phyloP scores from a whole-genome alignment of 306 rosid species.

The Fragaria iinumae region DNA sequence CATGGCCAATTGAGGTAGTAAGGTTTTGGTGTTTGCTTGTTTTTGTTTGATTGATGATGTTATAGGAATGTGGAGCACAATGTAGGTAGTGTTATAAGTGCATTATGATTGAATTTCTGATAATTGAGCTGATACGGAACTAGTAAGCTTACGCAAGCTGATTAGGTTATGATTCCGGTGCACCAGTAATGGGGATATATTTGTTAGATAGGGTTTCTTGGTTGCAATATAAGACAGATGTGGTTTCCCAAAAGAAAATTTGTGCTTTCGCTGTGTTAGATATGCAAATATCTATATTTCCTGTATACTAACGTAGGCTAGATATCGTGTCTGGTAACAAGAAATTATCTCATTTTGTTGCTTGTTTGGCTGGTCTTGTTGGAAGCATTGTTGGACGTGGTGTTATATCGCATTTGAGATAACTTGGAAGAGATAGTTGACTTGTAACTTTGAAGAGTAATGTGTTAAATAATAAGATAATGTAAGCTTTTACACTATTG shows the following conservation, averaged over 20 bases:
- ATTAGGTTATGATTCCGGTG: background rate
- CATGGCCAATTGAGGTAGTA: background rate
- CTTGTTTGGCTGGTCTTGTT: background rate
- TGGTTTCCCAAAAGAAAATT: background rate
- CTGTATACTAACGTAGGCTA: background rate
- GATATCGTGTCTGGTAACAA: background rate
- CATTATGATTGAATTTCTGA: background rate
- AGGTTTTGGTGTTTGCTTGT: background rate
- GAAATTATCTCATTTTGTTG: background rate
- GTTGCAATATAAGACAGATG: background rate
- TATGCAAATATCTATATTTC: background rate
- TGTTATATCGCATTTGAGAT: background rate
- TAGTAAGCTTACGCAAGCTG: background rate
- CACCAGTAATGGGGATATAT: background rate
- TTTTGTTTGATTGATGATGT: background rate
- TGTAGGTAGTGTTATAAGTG: background rate
- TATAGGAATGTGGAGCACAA: background rate
- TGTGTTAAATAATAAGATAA: background rate
- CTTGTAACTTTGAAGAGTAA: background rate
- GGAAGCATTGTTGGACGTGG: background rate
- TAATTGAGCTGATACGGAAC: background rate
- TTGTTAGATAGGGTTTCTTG: background rate
- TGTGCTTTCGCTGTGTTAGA: background rate
- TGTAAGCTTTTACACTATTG: background rate
- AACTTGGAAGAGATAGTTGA: background rate